These are phyloP conservation scores for Polyporus tsugae DNA, from an alignment of 1,284 basidiomycete genomes.

Conservation along the genomic window DNA sequence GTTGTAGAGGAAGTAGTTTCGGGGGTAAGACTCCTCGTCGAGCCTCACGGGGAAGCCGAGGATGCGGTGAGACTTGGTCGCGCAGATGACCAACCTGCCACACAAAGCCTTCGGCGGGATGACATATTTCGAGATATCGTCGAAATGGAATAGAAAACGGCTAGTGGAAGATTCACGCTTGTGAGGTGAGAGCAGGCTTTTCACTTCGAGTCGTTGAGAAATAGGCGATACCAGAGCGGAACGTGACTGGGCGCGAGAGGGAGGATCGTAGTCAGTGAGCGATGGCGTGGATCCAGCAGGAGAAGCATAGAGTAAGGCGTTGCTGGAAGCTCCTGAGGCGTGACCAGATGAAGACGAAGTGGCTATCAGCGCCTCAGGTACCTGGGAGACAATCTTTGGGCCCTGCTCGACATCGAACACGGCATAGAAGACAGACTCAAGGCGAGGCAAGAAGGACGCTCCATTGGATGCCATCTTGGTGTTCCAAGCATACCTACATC, in stretches of 20 bases:
- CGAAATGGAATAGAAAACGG: constrained; percentile 85
- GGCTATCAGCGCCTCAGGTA: constrained; percentile 86
- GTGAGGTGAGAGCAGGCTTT: constrained; percentile 55
- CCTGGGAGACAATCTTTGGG: constrained; percentile 88
- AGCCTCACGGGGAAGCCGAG: constrained; percentile 91
- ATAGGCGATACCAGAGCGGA: constrained; percentile 54
- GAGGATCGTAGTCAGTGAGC: constrained; percentile 46
- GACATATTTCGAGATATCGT: constrained; percentile 92
- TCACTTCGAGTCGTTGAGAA: constrained; percentile 51
- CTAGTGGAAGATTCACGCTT: constrained; percentile 51
- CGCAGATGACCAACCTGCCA: constrained; percentile 86
- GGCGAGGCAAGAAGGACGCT: constrained; percentile 79
- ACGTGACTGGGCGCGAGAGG: constrained; percentile 50
- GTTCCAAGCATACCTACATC: background rate
- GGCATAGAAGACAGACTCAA: constrained; percentile 89
- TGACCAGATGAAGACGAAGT: constrained; percentile 31
- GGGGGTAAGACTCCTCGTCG: constrained; percentile 68
- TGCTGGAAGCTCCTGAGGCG: constrained; percentile 29
- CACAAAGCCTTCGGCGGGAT: constrained; percentile 91
- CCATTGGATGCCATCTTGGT: constrained; percentile 56
- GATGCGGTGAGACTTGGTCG: constrained; percentile 79
- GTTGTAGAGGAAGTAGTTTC: constrained; percentile 95
- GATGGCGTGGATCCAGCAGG: constrained; percentile 52
- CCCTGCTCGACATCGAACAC: constrained; percentile 86
- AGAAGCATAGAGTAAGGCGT: constrained; percentile 45